Conservation (phyloP, 768 basidiomycete species). For the Mycena indigotica region DNA sequence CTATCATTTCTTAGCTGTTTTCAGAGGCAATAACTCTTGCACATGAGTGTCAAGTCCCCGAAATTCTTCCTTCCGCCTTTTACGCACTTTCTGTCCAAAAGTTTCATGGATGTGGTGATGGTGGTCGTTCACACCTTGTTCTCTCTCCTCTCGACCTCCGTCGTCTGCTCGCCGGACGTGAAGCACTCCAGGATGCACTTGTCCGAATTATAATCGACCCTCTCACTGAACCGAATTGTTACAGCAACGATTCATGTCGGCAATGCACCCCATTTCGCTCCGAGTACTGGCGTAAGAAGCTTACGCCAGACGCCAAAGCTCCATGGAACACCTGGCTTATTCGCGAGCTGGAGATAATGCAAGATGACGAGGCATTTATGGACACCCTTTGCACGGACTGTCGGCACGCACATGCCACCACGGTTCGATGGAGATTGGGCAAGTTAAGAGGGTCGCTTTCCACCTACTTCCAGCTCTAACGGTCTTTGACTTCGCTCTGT, state of each 20-base stretch:
- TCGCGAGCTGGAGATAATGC: slow-evolving; percentile 14
- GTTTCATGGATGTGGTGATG: slow-evolving; percentile 29
- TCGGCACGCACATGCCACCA: slow-evolving; percentile 9
- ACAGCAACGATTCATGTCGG: slow-evolving; percentile 14
- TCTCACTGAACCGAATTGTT: slow-evolving; percentile 13
- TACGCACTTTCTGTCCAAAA: slow-evolving; percentile 39
- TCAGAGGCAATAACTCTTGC: slow-evolving; percentile 39
- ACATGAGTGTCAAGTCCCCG: slow-evolving; percentile 35
- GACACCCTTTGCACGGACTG: slow-evolving; percentile 12
- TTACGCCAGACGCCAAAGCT: slow-evolving; percentile 12
- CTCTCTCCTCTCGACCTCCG: slow-evolving; percentile 32
- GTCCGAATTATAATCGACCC: slow-evolving; percentile 21
- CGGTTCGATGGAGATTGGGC: slow-evolving; percentile 13
- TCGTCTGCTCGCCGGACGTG: slow-evolving; percentile 34
- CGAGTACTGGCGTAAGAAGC: slow-evolving; percentile 19
- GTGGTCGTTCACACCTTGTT: slow-evolving; percentile 31
- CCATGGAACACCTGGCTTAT: slow-evolving; percentile 17
- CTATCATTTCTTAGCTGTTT: neutral
- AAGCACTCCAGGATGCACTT: slow-evolving; percentile 30
- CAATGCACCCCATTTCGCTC: slow-evolving; percentile 5
- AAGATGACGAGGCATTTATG: slow-evolving; percentile 17
- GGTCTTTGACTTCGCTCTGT: neutral
- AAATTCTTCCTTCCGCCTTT: slow-evolving; percentile 43
- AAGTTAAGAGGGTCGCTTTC: slow-evolving; percentile 10
- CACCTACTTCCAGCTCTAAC: slow-evolving; percentile 13